A percentile compares a stretch with the other conserved stretches of the same genome.
These are phyloP conservation scores for Talaromyces sp. DNA, from an alignment of 2,329 filamentous ascomycete genomes.

Conservation along the genomic window DNA sequence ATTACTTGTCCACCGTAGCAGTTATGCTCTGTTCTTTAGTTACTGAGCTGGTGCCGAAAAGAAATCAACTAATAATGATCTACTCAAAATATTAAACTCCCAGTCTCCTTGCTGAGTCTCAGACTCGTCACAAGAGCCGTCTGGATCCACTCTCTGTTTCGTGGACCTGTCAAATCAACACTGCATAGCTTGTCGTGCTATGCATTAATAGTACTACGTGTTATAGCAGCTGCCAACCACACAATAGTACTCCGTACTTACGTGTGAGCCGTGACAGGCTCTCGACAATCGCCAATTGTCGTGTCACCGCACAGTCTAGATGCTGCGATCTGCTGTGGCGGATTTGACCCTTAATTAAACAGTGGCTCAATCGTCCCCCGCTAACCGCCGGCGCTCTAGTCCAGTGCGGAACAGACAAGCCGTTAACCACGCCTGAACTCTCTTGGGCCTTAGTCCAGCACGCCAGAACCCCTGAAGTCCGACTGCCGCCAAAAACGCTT, in stretches of 20 bases:
- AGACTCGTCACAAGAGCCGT: no score
- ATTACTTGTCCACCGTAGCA: not conserved
- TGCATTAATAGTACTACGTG: no score
- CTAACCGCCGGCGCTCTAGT: not conserved
- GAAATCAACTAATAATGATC: no score
- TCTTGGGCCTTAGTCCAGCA: not conserved
- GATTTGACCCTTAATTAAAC: not conserved
- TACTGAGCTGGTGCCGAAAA: no score
- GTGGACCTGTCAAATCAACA: no score
- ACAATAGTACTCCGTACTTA: not conserved
- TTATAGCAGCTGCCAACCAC: not conserved
- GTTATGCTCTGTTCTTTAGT: no score
- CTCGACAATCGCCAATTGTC: not conserved
- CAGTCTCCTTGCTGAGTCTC: no score
- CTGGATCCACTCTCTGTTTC: no score
- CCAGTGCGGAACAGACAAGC: not conserved
- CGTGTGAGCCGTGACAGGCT: not conserved
- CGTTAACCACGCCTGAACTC: not conserved
- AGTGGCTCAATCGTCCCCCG: not conserved
- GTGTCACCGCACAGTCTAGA: not conserved
- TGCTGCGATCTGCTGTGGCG: slow-evolving; percentile 1
- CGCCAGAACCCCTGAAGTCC: not conserved
- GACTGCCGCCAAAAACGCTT: not conserved
- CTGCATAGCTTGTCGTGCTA: no score
- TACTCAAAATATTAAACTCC: no score